These are phyloP conservation scores for Phytomonas sp. DNA, from an alignment of 208 protist genomes.

Conservation along the genomic window DNA sequence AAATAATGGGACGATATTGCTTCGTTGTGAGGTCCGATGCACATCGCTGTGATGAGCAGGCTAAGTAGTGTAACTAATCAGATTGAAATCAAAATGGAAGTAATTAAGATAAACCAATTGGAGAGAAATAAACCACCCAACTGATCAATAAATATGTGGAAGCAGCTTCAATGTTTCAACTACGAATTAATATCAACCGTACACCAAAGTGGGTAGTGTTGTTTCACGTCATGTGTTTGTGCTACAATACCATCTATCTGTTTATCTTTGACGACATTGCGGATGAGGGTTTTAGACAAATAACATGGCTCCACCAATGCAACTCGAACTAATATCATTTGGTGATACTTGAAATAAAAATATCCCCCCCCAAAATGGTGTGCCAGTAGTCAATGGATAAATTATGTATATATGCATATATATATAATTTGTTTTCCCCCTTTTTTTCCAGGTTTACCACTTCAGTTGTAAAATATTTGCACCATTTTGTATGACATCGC, in stretches of 20 bases:
- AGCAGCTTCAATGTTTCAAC: not conserved
- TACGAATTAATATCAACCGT: not conserved
- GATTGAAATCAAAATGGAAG: constrained; percentile 8
- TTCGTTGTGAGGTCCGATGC: constrained; percentile 19
- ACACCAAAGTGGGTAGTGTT: not conserved
- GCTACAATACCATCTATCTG: not conserved
- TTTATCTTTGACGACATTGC: not conserved
- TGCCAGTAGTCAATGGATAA: not conserved
- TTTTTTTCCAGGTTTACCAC: constrained; percentile 10
- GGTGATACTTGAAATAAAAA: not conserved
- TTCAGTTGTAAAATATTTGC: not conserved
- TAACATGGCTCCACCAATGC: not conserved
- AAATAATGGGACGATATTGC: constrained; percentile 1
- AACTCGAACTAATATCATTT: not conserved
- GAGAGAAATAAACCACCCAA: not conserved
- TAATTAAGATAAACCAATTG: constrained; percentile 1
- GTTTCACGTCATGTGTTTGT: not conserved
- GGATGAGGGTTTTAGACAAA: not conserved
- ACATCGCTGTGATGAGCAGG: not conserved
- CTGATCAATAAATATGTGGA: not conserved
- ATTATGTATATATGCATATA: not conserved
- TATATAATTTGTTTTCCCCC: constrained; percentile 8
- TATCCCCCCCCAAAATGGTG: not conserved
- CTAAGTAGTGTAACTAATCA: constrained; percentile 1
- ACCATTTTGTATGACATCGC: not conserved